phyloP scores from a whole-genome alignment of 176 grass and related monocot genomes.

The Avena eriantha region DNA sequence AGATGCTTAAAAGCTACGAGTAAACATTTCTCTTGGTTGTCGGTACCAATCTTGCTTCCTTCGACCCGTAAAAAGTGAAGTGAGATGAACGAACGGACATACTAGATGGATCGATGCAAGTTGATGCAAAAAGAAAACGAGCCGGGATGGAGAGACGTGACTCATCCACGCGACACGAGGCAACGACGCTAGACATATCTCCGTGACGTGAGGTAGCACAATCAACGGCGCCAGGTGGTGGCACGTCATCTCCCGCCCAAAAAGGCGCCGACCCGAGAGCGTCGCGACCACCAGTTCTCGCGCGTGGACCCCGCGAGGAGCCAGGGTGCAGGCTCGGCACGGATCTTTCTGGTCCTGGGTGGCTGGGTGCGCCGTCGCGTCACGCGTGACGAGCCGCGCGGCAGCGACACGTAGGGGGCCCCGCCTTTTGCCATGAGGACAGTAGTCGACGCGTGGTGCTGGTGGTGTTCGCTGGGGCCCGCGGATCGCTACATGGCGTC shows the following conservation, averaged over 20 bases:
- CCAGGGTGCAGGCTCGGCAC: background rate
- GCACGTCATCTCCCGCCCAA: background rate
- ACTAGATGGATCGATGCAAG: background rate
- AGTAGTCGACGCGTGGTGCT: background rate
- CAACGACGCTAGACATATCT: background rate
- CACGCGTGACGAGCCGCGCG: background rate
- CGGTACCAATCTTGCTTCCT: background rate
- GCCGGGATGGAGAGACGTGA: background rate
- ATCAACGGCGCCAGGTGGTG: background rate
- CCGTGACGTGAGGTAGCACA: background rate
- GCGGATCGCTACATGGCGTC: background rate
- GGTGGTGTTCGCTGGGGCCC: background rate
- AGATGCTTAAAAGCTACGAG: too few relatives aligned
- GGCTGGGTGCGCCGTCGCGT: background rate
- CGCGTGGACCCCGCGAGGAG: background rate
- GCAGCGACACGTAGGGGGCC: background rate
- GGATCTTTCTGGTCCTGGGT: background rate
- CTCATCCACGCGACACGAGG: background rate
- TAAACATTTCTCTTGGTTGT: too few relatives aligned
- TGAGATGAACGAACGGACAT: background rate
- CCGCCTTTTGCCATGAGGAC: background rate
- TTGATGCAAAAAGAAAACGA: background rate
- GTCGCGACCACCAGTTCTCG: slow-evolving; percentile 31
- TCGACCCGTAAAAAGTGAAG: background rate
- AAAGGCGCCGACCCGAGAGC: background rate